Percentiles rank a stretch among this genome's conserved stretches.
phyloP scores from a whole-genome alignment of 2,329 filamentous ascomycete species.

The Trichophyton verrucosum region DNA sequence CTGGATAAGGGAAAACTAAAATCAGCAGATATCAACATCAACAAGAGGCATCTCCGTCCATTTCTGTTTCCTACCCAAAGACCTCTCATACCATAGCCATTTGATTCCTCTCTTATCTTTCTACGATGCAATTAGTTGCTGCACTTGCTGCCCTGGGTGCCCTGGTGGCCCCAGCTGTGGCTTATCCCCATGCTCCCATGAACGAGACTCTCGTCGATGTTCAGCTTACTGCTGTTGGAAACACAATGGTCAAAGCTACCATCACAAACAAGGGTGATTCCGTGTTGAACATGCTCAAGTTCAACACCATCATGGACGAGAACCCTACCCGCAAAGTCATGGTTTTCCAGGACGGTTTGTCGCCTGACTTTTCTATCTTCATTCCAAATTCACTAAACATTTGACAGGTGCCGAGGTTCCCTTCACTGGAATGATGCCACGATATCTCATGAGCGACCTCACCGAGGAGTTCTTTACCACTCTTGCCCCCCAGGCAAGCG shows the following conservation, averaged over 20 bases:
- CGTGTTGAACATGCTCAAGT: conserved; percentile 6
- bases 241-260: conserved; percentile 9
- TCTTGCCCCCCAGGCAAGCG: conserved; percentile 6
- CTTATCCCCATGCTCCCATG: neutral
- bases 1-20: neutral
- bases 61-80: neutral
- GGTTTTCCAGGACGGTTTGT: conserved; percentile 10
- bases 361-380: neutral
- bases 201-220: conserved; percentile 4
- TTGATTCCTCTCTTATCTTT: neutral
- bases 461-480: conserved; percentile 5
- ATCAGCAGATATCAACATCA: neutral
- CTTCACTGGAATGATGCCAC: conserved; percentile 7
- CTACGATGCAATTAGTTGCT: neutral
- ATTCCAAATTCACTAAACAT: neutral
- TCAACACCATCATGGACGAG: conserved; percentile 10
- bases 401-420: neutral
- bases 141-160: neutral
- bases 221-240: conserved; percentile 8
- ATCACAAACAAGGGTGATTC: conserved; percentile 9
- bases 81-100: neutral
- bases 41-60: neutral
- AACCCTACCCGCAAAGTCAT: conserved; percentile 8
- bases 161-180: neutral
- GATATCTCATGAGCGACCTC: neutral